These are phyloP conservation scores for Vigna hirtella DNA, from an alignment of 306 rosid species.

Conservation along the genomic window DNA sequence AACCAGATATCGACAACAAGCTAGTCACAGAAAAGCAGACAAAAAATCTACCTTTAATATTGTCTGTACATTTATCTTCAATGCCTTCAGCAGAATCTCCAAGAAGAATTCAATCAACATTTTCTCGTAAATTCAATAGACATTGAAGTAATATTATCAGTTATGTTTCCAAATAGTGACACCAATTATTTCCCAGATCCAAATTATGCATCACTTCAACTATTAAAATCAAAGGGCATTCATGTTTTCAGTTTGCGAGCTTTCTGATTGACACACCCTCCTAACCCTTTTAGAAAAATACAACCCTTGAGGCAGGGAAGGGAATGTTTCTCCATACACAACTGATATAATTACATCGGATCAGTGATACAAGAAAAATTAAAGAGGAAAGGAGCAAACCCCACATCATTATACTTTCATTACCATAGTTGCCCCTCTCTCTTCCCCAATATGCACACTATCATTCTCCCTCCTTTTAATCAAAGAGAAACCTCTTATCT, in stretches of 20 bases:
- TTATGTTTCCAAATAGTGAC: background rate
- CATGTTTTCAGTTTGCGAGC: background rate
- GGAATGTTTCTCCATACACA: background rate
- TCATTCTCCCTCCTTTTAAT: constrained; percentile 20
- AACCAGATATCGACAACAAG: background rate
- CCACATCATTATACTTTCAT: background rate
- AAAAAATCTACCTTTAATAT: background rate
- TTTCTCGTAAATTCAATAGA: background rate
- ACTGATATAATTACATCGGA: constrained; percentile 6
- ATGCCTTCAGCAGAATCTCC: background rate
- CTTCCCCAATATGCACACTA: background rate
- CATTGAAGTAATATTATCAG: background rate
- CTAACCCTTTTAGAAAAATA: background rate
- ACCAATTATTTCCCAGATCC: background rate
- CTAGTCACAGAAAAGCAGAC: background rate
- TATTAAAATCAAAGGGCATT: background rate
- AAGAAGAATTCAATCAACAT: background rate
- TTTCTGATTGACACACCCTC: constrained; percentile 9
- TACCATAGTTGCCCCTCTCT: background rate
- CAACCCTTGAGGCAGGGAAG: background rate
- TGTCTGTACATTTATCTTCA: background rate
- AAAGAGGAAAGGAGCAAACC: constrained; percentile 21
- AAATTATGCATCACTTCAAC: background rate
- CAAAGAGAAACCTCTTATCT: constrained; percentile 1
- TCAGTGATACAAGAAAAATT: background rate